These are phyloP conservation scores for Talaromyces sp. DNA, from an alignment of 2,329 filamentous ascomycete genomes.

Conservation along the genomic window DNA sequence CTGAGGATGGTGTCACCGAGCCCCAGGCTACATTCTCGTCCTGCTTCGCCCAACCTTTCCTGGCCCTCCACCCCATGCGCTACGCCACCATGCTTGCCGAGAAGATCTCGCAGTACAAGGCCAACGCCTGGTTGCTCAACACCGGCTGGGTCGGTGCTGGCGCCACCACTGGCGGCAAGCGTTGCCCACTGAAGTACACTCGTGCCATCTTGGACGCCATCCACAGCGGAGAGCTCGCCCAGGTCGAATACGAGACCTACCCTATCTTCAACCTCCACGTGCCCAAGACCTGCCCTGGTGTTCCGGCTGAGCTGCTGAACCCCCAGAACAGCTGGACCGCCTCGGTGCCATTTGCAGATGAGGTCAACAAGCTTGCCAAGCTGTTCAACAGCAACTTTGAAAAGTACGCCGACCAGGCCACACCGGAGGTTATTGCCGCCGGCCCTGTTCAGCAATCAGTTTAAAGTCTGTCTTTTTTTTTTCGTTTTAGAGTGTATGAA, in stretches of 20 bases:
- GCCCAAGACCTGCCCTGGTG: slow-evolving; percentile 83
- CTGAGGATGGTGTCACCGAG: slow-evolving; percentile 93
- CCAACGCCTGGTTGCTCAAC: slow-evolving; percentile 98
- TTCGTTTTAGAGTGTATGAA: not conserved
- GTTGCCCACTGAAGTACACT: slow-evolving; percentile 97
- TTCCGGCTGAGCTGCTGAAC: slow-evolving; percentile 90
- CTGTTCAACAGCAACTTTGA: slow-evolving; percentile 97
- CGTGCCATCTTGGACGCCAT: slow-evolving; percentile 97
- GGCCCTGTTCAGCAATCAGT: slow-evolving; percentile 28
- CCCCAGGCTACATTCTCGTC: slow-evolving; percentile 98
- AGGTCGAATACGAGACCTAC: slow-evolving; percentile 90
- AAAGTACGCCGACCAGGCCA: slow-evolving; percentile 85
- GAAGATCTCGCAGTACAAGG: slow-evolving; percentile 92
- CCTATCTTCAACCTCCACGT: slow-evolving; percentile 94
- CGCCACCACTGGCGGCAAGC: slow-evolving; percentile 85
- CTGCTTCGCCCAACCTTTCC: slow-evolving; percentile 98
- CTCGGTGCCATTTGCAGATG: slow-evolving; percentile 72
- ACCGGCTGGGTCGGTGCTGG: slow-evolving; percentile 95
- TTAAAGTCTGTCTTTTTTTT: not conserved
- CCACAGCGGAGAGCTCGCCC: slow-evolving; percentile 91
- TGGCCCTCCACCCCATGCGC: slow-evolving; percentile 97
- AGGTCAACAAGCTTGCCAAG: slow-evolving; percentile 82
- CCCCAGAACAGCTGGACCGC: slow-evolving; percentile 88
- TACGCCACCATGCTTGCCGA: slow-evolving; percentile 98
- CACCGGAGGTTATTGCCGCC: slow-evolving; percentile 64